Evolutionary conservation across 2,329 filamentous ascomycete species (phyloP).

Genomic region (Alternaria conjuncta): DNA sequence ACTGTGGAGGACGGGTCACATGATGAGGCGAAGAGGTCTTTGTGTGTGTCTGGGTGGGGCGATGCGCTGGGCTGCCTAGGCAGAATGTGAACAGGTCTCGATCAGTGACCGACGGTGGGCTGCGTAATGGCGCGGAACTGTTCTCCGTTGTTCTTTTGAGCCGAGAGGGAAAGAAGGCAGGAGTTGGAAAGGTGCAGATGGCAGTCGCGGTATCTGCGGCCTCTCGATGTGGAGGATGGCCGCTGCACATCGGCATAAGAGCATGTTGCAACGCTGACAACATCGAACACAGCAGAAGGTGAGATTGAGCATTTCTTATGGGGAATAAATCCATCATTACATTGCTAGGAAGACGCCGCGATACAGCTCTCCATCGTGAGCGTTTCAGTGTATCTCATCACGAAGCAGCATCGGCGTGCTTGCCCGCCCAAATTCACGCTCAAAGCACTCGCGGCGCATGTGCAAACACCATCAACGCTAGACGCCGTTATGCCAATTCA

Average conservation of each 20-base stretch:
- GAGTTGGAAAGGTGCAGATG: neutral
- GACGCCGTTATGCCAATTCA: neutral
- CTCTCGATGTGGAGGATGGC: neutral
- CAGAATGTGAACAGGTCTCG: neutral
- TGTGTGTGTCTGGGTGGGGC: neutral
- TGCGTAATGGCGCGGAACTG: neutral
- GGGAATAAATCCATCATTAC: neutral
- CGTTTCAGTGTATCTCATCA: neutral
- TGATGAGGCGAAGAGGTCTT: neutral
- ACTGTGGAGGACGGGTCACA: neutral
- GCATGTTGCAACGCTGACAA: neutral
- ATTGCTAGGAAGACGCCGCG: neutral
- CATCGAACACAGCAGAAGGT: neutral
- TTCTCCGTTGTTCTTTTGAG: too few relatives aligned
- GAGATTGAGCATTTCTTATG: too few relatives aligned
- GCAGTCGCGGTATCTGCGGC: neutral
- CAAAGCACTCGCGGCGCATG: neutral
- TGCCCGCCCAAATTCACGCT: neutral
- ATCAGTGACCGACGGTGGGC: neutral
- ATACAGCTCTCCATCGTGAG: neutral
- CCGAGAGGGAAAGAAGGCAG: too few relatives aligned
- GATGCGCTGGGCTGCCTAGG: neutral
- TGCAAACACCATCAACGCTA: slow-evolving; percentile 1
- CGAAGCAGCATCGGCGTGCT: neutral
- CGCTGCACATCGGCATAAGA: neutral